Evolutionary conservation across 805 yeast genomes (phyloP).

Genomic region (Wickerhamiella siamensis): DNA sequence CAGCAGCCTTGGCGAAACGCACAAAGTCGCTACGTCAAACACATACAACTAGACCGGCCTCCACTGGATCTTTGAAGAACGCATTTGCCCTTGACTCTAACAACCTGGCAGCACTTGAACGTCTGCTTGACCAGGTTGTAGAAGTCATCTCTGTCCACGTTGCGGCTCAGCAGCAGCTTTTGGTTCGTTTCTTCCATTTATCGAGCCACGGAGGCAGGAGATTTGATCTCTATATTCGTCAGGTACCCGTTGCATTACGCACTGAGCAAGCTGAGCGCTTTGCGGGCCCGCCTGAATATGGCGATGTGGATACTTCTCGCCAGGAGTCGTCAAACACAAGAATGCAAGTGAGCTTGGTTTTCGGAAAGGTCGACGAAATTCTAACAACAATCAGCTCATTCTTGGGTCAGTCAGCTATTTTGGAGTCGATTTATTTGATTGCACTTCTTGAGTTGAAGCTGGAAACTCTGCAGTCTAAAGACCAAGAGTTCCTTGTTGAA

Average conservation of each 20-base stretch:
- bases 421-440: conserved; percentile 32
- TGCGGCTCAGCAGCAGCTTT: conserved; percentile 35
- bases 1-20: neutral
- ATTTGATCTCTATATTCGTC: conserved; percentile 28
- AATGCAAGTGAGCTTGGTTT: conserved; percentile 33
- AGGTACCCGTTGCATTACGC: conserved; percentile 1
- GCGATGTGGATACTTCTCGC: conserved; percentile 33
- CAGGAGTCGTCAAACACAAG: conserved; percentile 35
- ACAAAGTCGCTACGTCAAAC: neutral
- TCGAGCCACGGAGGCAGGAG: conserved; percentile 27
- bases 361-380: conserved; percentile 26
- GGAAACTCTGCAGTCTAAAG: conserved; percentile 30
- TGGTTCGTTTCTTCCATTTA: conserved; percentile 33
- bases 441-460: conserved; percentile 31
- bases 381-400: conserved; percentile 24
- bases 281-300: conserved; percentile 20
- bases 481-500: conserved; percentile 49
- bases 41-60: neutral
- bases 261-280: neutral
- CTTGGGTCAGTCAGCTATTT: conserved; percentile 27
- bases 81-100: neutral
- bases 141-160: conserved; percentile 7
- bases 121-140: conserved; percentile 6
- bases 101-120: neutral
- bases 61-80: neutral